Percentiles rank a stretch among this genome's conserved stretches.
These are phyloP conservation scores for Neovahlkampfia damariscottae DNA, from an alignment of 78 protist species.

Conservation along the genomic window DNA sequence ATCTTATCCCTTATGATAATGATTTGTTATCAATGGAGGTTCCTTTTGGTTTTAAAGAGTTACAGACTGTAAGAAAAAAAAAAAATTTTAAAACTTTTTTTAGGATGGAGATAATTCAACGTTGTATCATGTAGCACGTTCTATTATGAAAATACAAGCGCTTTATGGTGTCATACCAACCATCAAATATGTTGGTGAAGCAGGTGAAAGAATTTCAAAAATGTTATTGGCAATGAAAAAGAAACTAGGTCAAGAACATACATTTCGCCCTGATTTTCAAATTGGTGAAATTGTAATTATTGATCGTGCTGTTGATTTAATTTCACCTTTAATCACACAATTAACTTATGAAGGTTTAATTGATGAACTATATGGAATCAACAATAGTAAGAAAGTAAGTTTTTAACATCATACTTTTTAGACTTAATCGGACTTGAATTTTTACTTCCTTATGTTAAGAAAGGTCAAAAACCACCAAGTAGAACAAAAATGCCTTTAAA, in stretches of 20 bases:
- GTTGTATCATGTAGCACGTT: constrained; percentile 38
- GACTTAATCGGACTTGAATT: neutral
- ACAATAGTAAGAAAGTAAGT: neutral
- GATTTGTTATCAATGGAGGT: constrained; percentile 76
- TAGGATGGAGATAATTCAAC: constrained; percentile 56
- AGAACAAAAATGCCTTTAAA: constrained; percentile 33
- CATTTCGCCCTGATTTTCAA: too few species aligned
- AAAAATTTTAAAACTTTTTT: too few species aligned
- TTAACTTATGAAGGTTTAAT: constrained; percentile 88
- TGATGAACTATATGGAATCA: constrained; percentile 71
- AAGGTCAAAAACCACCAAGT: constrained; percentile 16
- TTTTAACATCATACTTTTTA: neutral
- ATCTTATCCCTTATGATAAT: constrained; percentile 67
- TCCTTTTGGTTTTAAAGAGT: constrained; percentile 29
- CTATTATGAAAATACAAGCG: constrained; percentile 61
- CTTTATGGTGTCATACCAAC: constrained; percentile 63
- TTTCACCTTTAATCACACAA: constrained; percentile 34
- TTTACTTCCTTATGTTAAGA: neutral
- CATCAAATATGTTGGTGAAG: constrained; percentile 51
- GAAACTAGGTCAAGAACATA: neutral
- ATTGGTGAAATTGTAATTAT: constrained; percentile 53
- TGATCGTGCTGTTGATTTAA: constrained; percentile 55
- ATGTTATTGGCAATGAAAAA: neutral
- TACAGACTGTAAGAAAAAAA: too few species aligned
- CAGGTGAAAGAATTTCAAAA: neutral